Evolutionary conservation across 345 rosid species (phyloP).

Genomic region (Noccaea bulbosa): DNA sequence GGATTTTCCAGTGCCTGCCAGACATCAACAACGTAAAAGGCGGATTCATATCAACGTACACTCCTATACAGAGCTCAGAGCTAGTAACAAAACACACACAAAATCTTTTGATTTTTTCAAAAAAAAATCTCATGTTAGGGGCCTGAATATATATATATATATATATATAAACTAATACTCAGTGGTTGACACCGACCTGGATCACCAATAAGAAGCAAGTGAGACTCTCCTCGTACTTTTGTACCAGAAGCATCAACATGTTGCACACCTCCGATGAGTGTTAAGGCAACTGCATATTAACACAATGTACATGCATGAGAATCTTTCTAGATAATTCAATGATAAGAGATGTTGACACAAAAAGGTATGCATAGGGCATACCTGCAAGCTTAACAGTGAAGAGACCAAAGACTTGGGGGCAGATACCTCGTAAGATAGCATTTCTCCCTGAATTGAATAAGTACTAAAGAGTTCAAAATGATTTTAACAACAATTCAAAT

Average conservation of each 20-base stretch:
- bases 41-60: not conserved
- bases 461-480: not conserved
- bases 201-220: conserved; percentile 95
- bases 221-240: conserved; percentile 95
- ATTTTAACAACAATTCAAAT: not conserved
- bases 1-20: conserved; percentile 93
- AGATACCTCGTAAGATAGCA: conserved; percentile 80
- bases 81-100: not conserved
- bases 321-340: conserved; percentile 11
- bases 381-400: conserved; percentile 99
- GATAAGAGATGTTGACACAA: conserved; percentile 17
- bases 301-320: conserved; percentile 17
- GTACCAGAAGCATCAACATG: conserved; percentile 96
- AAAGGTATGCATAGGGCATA: conserved; percentile 34
- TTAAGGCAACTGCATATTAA: conserved; percentile 69
- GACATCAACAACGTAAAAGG: conserved; percentile 12
- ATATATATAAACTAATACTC: too few relatives aligned
- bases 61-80: not conserved
- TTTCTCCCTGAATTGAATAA: conserved; percentile 65
- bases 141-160: not conserved
- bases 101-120: not conserved
- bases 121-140: not conserved
- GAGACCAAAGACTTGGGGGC: conserved; percentile 97
- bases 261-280: conserved; percentile 94
- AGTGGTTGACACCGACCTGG: conserved; percentile 61